phyloP scores from a whole-genome alignment of 1,139 yeast genomes.

The Scheffersomyces titani region DNA sequence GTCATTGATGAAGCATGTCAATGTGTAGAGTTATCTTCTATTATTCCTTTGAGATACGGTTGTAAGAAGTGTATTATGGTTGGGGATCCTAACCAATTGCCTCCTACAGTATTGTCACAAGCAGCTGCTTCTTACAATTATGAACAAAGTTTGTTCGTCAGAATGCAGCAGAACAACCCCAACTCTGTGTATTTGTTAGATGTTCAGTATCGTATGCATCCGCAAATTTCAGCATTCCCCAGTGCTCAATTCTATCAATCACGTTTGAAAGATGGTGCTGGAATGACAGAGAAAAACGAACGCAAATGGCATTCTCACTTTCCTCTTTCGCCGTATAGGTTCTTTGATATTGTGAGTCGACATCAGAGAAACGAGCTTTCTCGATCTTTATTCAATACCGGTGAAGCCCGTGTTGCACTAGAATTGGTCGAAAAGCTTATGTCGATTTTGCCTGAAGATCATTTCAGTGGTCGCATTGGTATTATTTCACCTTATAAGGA shows the following conservation, averaged over 20 bases:
- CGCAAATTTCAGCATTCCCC: constrained; percentile 84
- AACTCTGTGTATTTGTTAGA: constrained; percentile 72
- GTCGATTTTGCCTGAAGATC: constrained; percentile 47
- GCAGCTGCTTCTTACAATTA: constrained; percentile 78
- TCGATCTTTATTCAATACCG: constrained; percentile 66
- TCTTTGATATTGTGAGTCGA: constrained; percentile 67
- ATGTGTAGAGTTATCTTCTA: constrained; percentile 89
- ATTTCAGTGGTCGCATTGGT: constrained; percentile 77
- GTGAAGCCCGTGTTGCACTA: constrained; percentile 73
- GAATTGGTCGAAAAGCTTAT: constrained; percentile 65
- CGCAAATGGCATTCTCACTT: constrained; percentile 72
- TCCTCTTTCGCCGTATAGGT: constrained; percentile 71
- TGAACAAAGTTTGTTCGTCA: constrained; percentile 90
- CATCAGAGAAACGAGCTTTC: constrained; percentile 67
- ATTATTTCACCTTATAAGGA: constrained; percentile 94
- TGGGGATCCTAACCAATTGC: constrained; percentile 98
- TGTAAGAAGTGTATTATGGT: constrained; percentile 93
- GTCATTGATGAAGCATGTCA: constrained; percentile 98
- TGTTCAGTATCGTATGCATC: constrained; percentile 99
- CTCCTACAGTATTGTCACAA: constrained; percentile 96
- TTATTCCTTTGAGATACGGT: constrained; percentile 92
- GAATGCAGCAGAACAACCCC: constrained; percentile 77
- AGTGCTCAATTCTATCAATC: constrained; percentile 79
- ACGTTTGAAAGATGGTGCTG: constrained; percentile 71
- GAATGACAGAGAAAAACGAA: constrained; percentile 57